Conservation (phyloP, 2,329 filamentous ascomycete species). For the Aspergillus transmontanensis region DNA sequence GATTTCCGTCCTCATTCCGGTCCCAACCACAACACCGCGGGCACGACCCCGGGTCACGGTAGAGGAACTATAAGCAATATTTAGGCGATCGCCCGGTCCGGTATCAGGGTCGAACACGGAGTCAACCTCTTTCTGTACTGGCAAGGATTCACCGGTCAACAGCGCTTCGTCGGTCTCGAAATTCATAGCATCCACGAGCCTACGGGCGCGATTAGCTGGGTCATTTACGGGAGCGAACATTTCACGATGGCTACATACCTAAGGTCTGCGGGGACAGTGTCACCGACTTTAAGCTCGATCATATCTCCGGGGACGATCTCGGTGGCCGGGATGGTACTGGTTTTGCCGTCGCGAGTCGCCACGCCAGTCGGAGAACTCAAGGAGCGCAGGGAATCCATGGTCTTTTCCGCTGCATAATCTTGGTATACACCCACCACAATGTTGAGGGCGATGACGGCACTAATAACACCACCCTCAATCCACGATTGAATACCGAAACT, state of each 20-base stretch:
- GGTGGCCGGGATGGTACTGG: slow-evolving; percentile 55
- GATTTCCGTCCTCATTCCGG: slow-evolving; percentile 65
- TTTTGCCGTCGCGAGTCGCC: slow-evolving; percentile 61
- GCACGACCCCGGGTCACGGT: slow-evolving; percentile 64
- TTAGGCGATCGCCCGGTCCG: slow-evolving; percentile 62
- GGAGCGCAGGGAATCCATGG: slow-evolving; percentile 60
- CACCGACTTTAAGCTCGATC: slow-evolving; percentile 58
- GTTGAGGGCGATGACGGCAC: slow-evolving; percentile 61
- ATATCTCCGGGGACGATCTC: slow-evolving; percentile 68
- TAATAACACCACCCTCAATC: slow-evolving; percentile 63
- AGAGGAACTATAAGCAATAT: slow-evolving; percentile 64
- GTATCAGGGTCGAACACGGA: slow-evolving; percentile 52
- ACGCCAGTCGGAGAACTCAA: slow-evolving; percentile 61
- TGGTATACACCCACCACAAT: slow-evolving; percentile 63
- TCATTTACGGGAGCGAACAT: background rate
- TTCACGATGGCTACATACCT: slow-evolving; percentile 42
- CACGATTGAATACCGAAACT: slow-evolving; percentile 60
- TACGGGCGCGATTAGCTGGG: background rate
- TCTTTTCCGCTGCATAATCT: slow-evolving; percentile 64
- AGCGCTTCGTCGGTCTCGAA: slow-evolving; percentile 73
- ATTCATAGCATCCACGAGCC: slow-evolving; percentile 65
- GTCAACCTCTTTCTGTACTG: slow-evolving; percentile 57
- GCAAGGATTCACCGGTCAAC: slow-evolving; percentile 64
- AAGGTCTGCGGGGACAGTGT: slow-evolving; percentile 64
- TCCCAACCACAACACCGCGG: slow-evolving; percentile 61